These are phyloP conservation scores for Lathyrus tuberosus DNA, from an alignment of 306 rosid species.

Conservation along the genomic window DNA sequence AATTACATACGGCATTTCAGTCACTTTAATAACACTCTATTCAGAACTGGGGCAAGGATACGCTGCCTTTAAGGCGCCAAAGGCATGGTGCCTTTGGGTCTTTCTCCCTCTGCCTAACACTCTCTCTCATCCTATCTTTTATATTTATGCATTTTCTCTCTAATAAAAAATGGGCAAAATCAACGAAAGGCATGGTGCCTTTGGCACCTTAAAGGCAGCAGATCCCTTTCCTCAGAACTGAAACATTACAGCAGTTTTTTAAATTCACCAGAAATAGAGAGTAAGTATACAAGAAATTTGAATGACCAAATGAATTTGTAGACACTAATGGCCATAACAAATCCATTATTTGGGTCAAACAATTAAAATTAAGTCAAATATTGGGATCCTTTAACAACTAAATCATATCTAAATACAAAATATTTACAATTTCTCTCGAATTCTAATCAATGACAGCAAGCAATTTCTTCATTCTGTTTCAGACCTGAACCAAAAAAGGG, in stretches of 20 bases:
- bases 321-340: conserved; percentile 3
- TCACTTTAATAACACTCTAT: no score
- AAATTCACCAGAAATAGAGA: neutral
- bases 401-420: neutral
- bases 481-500: conserved; percentile 6
- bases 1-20: neutral
- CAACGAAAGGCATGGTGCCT: no score
- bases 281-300: neutral
- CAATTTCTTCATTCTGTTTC: conserved; percentile 6
- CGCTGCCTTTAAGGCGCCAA: no score
- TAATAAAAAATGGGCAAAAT: no score
- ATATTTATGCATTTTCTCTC: no score
- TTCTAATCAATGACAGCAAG: neutral
- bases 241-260: neutral
- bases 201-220: no score
- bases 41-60: no score
- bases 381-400: neutral
- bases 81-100: no score
- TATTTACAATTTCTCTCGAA: conserved; percentile 3
- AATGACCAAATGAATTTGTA: neutral
- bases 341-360: neutral
- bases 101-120: no score
- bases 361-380: neutral
- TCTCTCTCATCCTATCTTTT: no score
- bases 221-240: no score